These are phyloP conservation scores for Phytophthora colocasiae DNA, from an alignment of 352 stramenopile genomes.

Conservation along the genomic window DNA sequence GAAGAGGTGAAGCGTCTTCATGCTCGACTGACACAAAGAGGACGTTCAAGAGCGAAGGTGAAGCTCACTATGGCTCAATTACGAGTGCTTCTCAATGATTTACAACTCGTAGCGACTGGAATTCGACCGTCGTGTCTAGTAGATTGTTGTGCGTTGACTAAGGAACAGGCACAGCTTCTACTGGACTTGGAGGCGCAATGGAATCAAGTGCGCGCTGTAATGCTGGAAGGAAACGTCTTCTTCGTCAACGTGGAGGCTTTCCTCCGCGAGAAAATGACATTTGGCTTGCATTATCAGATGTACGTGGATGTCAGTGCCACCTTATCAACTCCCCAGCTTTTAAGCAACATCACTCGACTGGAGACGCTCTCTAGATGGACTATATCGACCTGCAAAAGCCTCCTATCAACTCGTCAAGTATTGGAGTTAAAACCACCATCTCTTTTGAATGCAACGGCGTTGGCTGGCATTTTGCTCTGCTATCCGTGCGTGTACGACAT, in stretches of 20 bases:
- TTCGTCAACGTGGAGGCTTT: constrained; percentile 47
- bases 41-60: constrained; percentile 9
- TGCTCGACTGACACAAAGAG: constrained; percentile 14
- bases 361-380: constrained; percentile 21
- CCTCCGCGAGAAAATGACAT: constrained; percentile 43
- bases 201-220: constrained; percentile 29
- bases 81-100: constrained; percentile 39
- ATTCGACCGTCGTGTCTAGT: constrained; percentile 52
- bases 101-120: constrained; percentile 46
- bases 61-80: constrained; percentile 34
- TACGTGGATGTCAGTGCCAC: constrained; percentile 48
- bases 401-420: constrained; percentile 25
- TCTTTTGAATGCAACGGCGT: constrained; percentile 31
- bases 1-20: constrained; percentile 24
- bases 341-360: constrained; percentile 5
- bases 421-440: constrained; percentile 23
- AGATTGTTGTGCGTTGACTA: constrained; percentile 47
- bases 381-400: constrained; percentile 19
- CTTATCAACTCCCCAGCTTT: constrained; percentile 12
- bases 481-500: constrained; percentile 58
- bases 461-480: constrained; percentile 53
- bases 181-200: constrained; percentile 7
- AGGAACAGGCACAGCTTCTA: constrained; percentile 28
- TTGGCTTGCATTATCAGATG: constrained; percentile 21
- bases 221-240: constrained; percentile 54